These are phyloP conservation scores for Phellopilus nigrolimitatus DNA, from an alignment of 1,284 basidiomycete species.

Conservation along the genomic window DNA sequence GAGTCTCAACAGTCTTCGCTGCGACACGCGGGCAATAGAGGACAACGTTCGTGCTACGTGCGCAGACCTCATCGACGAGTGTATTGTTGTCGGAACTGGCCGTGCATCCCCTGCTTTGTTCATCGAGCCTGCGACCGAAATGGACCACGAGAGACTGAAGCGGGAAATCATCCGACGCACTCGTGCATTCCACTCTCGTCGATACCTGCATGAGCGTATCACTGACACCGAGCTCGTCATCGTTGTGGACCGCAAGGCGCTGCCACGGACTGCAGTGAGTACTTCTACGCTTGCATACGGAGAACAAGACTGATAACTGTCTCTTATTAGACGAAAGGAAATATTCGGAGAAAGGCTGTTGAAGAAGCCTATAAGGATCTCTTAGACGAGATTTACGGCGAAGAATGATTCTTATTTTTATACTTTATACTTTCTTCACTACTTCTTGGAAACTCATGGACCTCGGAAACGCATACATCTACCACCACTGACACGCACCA, in stretches of 20 bases:
- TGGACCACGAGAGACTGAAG: constrained; percentile 49
- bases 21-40: constrained; percentile 70
- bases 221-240: constrained; percentile 48
- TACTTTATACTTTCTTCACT: constrained; percentile 1
- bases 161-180: constrained; percentile 63
- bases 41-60: constrained; percentile 59
- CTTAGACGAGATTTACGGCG: constrained; percentile 48
- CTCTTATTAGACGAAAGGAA: constrained; percentile 52
- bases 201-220: constrained; percentile 67
- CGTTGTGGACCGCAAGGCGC: constrained; percentile 47
- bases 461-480: constrained; percentile 1
- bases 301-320: neutral
- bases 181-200: constrained; percentile 53
- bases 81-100: constrained; percentile 61
- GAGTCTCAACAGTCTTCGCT: constrained; percentile 64
- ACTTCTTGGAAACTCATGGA: constrained; percentile 9
- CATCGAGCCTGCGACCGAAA: constrained; percentile 49
- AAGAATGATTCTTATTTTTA: constrained; percentile 7
- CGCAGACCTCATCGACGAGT: constrained; percentile 49
- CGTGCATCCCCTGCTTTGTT: constrained; percentile 65
- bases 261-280: constrained; percentile 50
- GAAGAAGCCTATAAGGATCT: constrained; percentile 49
- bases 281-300: neutral
- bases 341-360: constrained; percentile 59
- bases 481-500: neutral